A percentile compares a stretch with the other conserved stretches of the same genome.
Evolutionary conservation across 306 rosid genomes (phyloP).

Genomic region (Lathyrus sativus): DNA sequence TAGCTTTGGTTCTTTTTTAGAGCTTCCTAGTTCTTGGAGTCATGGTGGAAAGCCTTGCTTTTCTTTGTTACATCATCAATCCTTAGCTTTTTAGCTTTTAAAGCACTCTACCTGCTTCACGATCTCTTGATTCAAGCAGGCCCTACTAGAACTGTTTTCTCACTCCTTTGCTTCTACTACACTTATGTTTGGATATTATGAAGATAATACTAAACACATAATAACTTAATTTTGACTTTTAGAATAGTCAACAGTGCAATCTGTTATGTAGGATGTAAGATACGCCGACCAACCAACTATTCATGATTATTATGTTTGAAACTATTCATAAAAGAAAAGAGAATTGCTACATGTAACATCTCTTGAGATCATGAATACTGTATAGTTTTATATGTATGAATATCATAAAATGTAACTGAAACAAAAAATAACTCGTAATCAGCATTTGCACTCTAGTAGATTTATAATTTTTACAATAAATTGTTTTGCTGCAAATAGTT

Average conservation of each 20-base stretch:
- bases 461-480: constrained; percentile 14
- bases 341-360: constrained; percentile 12
- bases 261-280: constrained; percentile 15
- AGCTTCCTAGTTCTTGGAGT: constrained; percentile 23
- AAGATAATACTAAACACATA: constrained; percentile 3
- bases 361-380: constrained; percentile 15
- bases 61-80: constrained; percentile 26
- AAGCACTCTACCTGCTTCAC: constrained; percentile 28
- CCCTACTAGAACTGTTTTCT: constrained; percentile 34
- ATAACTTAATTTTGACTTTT: background rate
- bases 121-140: constrained; percentile 22
- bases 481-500: constrained; percentile 27
- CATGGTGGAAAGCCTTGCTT: constrained; percentile 18
- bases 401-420: constrained; percentile 24
- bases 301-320: constrained; percentile 5
- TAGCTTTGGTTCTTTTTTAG: background rate
- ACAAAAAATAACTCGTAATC: background rate
- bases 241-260: background rate
- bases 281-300: background rate
- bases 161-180: constrained; percentile 33
- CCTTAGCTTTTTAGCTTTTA: constrained; percentile 36
- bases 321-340: constrained; percentile 18
- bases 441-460: constrained; percentile 34
- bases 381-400: constrained; percentile 5
- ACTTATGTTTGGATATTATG: constrained; percentile 19